Evolutionary conservation across 2,329 filamentous ascomycete species (phyloP), one percentile per base, ranked within the genome.

Genomic region (Colletotrichum sp.): DNA sequence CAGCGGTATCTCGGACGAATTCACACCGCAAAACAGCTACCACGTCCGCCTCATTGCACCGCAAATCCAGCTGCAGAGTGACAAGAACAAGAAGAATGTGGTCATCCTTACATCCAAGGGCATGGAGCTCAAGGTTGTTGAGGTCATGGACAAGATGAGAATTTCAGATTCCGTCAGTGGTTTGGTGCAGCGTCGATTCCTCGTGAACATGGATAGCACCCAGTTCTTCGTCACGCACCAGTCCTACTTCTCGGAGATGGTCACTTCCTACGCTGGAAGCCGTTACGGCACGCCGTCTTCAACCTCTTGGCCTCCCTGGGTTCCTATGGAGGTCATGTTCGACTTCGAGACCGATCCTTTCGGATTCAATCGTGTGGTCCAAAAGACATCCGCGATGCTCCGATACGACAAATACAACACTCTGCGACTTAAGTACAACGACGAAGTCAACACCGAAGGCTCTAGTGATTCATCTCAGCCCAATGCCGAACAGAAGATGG

Each of bases 341-440:
- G 96, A 98, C 83, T 99, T 98, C 83, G 88, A 96, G 76, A 90
- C 94, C 8, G 96, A 98, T 82, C 96, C 97, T 0, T 98, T 98
- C 80, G 97, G 97, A n/a, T 99, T 99, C 87, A 96, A 96, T 82
- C 92, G 97, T 74, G 96, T 99, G 34, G 96, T 99, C 13, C 95
- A 98, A 82, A 96, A 97, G 82, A 99, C 97, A 2, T 99, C 96
- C 7, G 97, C 96, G 27, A 96, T 93, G 86, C 88, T 99, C 77
- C 92, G 96, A 73, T 98, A 97, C 82, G 96, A 99, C 87, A 98
- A 99, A 84, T 98, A 96, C 91, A 99, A 99, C 82, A 96, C 95
- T 16, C 88, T 99, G 69, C 95, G 97, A 76, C 88, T 99, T 75
- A 99, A 99, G 84, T 98, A 98, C 84, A 98, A 98, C 76, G 96